Base-by-base conservation (phyloP, 371 early-diverging fungal species). In the Apophysomyces elegans region DNA sequence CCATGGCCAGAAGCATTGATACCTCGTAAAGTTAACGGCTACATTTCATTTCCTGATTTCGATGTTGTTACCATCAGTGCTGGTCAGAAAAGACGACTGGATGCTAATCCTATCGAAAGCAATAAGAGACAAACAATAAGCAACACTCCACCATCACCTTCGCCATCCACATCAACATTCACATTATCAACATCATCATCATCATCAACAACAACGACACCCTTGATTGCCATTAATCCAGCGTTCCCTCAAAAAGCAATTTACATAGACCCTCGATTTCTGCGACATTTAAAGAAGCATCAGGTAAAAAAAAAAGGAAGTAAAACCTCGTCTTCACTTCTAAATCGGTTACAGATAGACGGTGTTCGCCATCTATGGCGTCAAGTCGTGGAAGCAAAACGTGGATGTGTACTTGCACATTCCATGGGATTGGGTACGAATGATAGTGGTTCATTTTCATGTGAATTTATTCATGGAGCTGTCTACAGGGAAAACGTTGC, bases 321-420 rank as follows among this genome's bases (percentile, higher is more conserved):
- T 21, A 21, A 18, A 18, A 21, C 7, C 21, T 0, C 54, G 9
- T 7, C n/a, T 6, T 45, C 6, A 13, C 46, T 45, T 13, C 32
- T 26, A 1, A 26, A 50, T 50, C 16, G 18, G 7, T 7, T 18
- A 9, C 65, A 88, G 80, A 65, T 92, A 6, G 90, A 92, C 35
- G 96, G 95, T 0, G 68, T 94, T 1, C 77, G 80, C 14, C 95
- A 94, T 70, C 79, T 95, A 77, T 96, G 94, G 93, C 84, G 84
- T 26, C 88, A 89, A 36, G 66, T 91, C 1, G 83, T 93, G 18
- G 86, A 87, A 84, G 70, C 84, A 58, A 76, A 84, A 21, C 70
- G 73, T 45, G 96, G 96, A 0, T 94, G 95, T 59, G 85, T 96
- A 16, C 80, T 98, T 37, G 94, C 95, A 0, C 96, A 96, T 77